Evolutionary conservation across 768 basidiomycete genomes (phyloP), one percentile per base, ranked within the genome.

Genomic region (Chalciporus piperatus): DNA sequence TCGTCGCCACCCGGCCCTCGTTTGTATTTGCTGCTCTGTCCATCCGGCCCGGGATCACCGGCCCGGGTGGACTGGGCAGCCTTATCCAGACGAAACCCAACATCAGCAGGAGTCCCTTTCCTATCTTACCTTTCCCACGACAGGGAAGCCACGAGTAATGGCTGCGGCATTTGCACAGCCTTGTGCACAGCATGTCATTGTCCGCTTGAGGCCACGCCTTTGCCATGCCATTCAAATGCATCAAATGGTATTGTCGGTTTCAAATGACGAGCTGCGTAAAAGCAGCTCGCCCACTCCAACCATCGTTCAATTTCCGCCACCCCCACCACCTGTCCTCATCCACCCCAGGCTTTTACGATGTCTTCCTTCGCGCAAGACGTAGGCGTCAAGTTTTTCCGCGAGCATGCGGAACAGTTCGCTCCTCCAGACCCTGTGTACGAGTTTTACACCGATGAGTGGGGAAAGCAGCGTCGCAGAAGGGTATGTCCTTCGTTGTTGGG

Each of bases 351-450:
- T 3, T 23, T 1, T 1, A 41, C 41, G 3, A 68, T 68, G 68
- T 60, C 68, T 0, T 35, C 56, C 1, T 70, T 65, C 59, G 56
- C 70, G 49, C 59, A 66, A 23, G 78, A 77, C 51, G 76, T 77
- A 9, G 86, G 84, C 23, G 73, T 70, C 51, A 79, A 76, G 52
- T 71, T 92, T 16, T 87, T 92, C 56, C 76, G 74, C 56, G 73
- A 77, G 45, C 82, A 92, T 58, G 48, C 92, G 17, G 74, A 83
- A 42, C 71, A 81, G 16, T 91, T 91, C 67, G 65, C 77, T 20
- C 90, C 91, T 0, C 68, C 74, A 20, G 90, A 94, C 65, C 89
- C 89, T 0, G 64, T 87, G 12, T 92, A 93, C 65, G 89, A 68
- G 37, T 50, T 51, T 11, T 68, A 68, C 56, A 63, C 23, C 0